Base-by-base conservation (phyloP, 2,329 filamentous ascomycete genomes). In the Sporothrix curviconia region DNA sequence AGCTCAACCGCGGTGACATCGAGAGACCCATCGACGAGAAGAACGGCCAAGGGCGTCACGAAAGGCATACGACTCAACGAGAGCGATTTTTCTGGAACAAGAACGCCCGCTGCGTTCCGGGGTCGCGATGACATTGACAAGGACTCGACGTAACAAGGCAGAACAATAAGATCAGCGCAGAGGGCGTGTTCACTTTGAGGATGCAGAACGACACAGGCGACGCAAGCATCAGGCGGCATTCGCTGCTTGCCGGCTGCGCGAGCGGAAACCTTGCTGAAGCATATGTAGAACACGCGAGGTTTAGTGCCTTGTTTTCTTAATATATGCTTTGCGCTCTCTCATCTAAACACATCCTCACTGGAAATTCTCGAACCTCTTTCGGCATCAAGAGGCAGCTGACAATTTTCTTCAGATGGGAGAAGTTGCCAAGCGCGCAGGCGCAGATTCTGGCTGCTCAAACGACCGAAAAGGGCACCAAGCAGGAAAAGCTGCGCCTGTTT, bases 1-100 rank as follows among this genome's bases (percentile, higher is more conserved):
- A 78, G 59, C 55, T 67, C 39, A 99, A 97, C 70, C 87, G 92
- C 36, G 97, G 99, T 64, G 96, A 90, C 1, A 88, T 99, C 44
- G 90, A 96, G 68, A 85, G 87, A 0, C 86, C 89, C 5, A 76
- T 85, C 8, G 92, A 97, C 61, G 89, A 95, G 62, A 78, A 79
- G 39, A 86, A 90, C 62, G 0, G 77, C 81, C 28, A 92, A 87
- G 68, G 88, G 87, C 0, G 81, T 77, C n/a, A 85, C 84, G 1
- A 96, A 92, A 92, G 70, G 82, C 87, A 0, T 99, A 97, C 67
- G 94, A 99, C 67, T 99, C 40, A 92, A 84, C 32, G 80, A 90
- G 30, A 94, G 84, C 62, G 94, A 99, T 97, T 95, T 71, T 99
- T 99, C 75, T 99, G 94, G 94, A 82, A 86, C 60, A 90, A 90